Conservation (phyloP, 179 eudicot species). For the Spinacia oleracea region DNA sequence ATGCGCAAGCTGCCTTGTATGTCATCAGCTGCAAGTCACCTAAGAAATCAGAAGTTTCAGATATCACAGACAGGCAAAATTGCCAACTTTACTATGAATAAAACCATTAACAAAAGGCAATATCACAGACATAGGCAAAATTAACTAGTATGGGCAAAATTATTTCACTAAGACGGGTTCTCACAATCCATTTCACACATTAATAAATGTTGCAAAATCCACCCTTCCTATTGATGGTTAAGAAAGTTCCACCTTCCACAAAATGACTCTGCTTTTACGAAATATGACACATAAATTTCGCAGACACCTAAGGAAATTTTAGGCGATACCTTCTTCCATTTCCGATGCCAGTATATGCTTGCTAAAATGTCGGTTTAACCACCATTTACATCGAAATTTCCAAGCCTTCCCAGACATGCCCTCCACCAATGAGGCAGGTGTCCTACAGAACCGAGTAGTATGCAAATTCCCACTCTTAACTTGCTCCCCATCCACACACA, state of each 20-base stretch:
- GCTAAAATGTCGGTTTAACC: slow-evolving; percentile 73
- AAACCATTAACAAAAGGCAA: background rate
- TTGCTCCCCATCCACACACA: slow-evolving; percentile 39
- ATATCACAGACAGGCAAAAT: too few relatives aligned
- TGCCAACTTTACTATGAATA: too few relatives aligned
- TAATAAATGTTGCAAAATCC: too few relatives aligned
- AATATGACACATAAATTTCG: background rate
- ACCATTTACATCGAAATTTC: slow-evolving; percentile 80
- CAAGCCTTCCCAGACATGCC: slow-evolving; percentile 53
- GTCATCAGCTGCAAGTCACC: slow-evolving; percentile 66
- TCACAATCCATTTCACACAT: background rate
- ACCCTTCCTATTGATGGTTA: background rate
- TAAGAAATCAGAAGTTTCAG: slow-evolving; percentile 30
- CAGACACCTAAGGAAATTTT: too few relatives aligned
- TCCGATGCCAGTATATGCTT: slow-evolving; percentile 52
- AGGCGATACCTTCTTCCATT: slow-evolving; percentile 53
- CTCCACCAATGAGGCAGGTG: slow-evolving; percentile 46
- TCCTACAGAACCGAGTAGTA: slow-evolving; percentile 28
- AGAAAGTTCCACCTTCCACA: background rate
- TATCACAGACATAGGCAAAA: background rate
- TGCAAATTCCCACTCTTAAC: slow-evolving; percentile 20
- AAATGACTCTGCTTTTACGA: background rate
- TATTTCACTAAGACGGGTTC: background rate
- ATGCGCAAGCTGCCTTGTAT: slow-evolving; percentile 80
- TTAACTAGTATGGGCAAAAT: too few relatives aligned